phyloP scores from a whole-genome alignment of 805 yeast genomes.

The Metschnikowia kofuensis region DNA sequence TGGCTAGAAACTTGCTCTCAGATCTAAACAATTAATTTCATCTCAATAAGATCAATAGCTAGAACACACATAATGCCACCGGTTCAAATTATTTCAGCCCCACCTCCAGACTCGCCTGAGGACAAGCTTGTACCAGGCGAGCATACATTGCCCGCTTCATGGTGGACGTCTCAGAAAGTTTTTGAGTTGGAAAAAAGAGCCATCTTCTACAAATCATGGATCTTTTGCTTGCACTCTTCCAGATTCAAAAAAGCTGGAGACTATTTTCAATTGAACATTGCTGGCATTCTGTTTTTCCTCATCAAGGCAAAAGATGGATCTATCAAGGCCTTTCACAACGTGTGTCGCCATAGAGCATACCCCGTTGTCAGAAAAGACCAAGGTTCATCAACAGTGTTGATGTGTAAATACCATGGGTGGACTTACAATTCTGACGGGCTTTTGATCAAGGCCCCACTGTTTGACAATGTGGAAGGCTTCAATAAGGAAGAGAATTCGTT shows the following conservation, averaged over 20 bases:
- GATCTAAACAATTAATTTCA: not conserved
- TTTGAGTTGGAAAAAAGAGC: slow-evolving; percentile 59
- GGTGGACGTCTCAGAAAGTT: slow-evolving; percentile 62
- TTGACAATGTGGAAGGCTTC: slow-evolving; percentile 57
- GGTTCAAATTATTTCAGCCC: slow-evolving; percentile 18
- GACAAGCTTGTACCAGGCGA: slow-evolving; percentile 24
- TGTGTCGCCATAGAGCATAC: slow-evolving; percentile 64
- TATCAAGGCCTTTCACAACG: slow-evolving; percentile 60
- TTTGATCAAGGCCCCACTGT: slow-evolving; percentile 60
- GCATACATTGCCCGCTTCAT: slow-evolving; percentile 59
- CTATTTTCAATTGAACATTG: slow-evolving; percentile 47
- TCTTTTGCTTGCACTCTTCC: slow-evolving; percentile 49
- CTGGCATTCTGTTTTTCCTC: slow-evolving; percentile 54
- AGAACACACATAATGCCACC: slow-evolving; percentile 1
- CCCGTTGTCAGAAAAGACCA: slow-evolving; percentile 58
- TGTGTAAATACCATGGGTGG: slow-evolving; percentile 67
- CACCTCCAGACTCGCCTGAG: slow-evolving; percentile 21
- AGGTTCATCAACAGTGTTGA: slow-evolving; percentile 56
- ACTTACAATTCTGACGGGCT: slow-evolving; percentile 59
- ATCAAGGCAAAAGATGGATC: slow-evolving; percentile 51
- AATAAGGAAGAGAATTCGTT: slow-evolving; percentile 53
- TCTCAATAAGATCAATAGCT: not conserved
- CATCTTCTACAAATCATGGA: slow-evolving; percentile 55
- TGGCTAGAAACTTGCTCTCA: slow-evolving; percentile 5
- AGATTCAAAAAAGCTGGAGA: slow-evolving; percentile 58